phyloP scores from a whole-genome alignment of 2,329 filamentous ascomycete genomes.

The Graphilbum sp. region DNA sequence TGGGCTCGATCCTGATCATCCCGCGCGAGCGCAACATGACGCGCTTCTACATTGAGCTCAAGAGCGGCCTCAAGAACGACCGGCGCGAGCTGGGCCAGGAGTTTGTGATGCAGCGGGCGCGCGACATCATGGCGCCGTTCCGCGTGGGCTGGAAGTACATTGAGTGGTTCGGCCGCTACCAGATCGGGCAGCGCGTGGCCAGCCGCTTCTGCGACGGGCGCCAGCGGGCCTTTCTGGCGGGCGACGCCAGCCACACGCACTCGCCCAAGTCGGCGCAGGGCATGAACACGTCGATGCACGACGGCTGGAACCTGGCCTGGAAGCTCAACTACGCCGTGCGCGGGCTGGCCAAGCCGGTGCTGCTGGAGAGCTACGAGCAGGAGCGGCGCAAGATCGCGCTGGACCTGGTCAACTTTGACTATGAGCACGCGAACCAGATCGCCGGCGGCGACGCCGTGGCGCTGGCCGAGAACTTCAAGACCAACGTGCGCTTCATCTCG shows the following conservation, averaged over 20 bases:
- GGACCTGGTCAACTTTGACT: conserved; percentile 42
- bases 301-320: conserved; percentile 47
- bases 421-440: conserved; percentile 25
- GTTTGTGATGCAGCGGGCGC: conserved; percentile 50
- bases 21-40: conserved; percentile 60
- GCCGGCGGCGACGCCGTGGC: conserved; percentile 40
- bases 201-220: conserved; percentile 49
- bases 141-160: conserved; percentile 39
- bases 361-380: conserved; percentile 44
- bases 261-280: conserved; percentile 51
- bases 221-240: conserved; percentile 41
- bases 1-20: conserved; percentile 57
- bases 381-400: conserved; percentile 46
- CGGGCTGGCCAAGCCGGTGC: conserved; percentile 33
- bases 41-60: conserved; percentile 43
- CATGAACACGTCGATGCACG: conserved; percentile 44
- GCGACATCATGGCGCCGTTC: conserved; percentile 42
- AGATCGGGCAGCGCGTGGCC: conserved; percentile 55
- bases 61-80: conserved; percentile 16
- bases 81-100: conserved; percentile 27
- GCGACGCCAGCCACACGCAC: conserved; percentile 51
- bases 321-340: conserved; percentile 39
- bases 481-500: conserved; percentile 51
- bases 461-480: conserved; percentile 46
- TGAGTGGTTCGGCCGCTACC: conserved; percentile 59